Evolutionary conservation across 805 yeast species (phyloP), one percentile per base, ranked within the genome.

Genomic region (Lipomyces kockii): DNA sequence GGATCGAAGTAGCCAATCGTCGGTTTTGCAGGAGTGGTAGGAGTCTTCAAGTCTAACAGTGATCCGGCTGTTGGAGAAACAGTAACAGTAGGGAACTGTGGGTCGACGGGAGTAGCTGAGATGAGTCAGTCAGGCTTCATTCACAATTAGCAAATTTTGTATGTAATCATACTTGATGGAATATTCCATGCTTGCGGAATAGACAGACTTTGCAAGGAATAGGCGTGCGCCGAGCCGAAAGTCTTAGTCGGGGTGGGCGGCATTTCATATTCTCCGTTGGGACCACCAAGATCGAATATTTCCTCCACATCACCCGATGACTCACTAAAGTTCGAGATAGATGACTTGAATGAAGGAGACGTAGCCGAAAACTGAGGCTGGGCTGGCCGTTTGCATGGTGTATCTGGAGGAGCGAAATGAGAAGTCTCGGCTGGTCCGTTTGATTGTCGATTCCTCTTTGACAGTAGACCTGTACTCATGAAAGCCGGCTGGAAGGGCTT

Each of bases 401-500:
- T 87, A 65, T 87, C 89, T 1, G 90, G 90, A 73, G 87, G 85
- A 17, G 74, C 73, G 46, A 81, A 76, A 8, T 65, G 69, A 14
- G 78, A 66, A 58, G 71, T 76, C 58, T 55, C 68, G 60, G 57
- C 61, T 58, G 67, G 69, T 69, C 60, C 67, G 64, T 62, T 78
- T 75, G 77, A 73, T 76, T 80, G 80, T 78, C 77, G 78, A 57
- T 87, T 80, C 78, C 89, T 81, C 76, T 87, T 87, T 51, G 89
- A 86, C 67, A 88, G 78, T 46, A 91, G 79, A 0, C 97, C 97
- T 0, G 90, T 80, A 1, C 93, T 85, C 76, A 86, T 83, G 77
- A 91, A 91, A 17, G 95, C 97, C 0, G 93, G 88, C 76, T 91
- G 97, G 52, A 91, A 82, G 2, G 97, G 97, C 75, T 89, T 90